These are phyloP conservation scores for Trebouxia sp. DNA, from an alignment of 139 green algal genomes.

Conservation along the genomic window DNA sequence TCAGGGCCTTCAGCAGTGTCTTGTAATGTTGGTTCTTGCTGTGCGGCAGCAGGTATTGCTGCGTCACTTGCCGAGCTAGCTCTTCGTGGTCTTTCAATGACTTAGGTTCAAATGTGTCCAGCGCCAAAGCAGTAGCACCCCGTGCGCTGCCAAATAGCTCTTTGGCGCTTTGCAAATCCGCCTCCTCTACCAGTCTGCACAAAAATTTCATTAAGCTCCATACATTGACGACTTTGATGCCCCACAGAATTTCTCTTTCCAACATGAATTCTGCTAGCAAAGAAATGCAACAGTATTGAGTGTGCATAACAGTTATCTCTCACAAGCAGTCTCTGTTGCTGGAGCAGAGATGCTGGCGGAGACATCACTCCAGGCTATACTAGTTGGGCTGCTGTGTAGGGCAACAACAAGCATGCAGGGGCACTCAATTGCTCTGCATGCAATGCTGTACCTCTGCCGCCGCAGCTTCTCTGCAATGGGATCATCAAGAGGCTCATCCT, in stretches of 20 bases:
- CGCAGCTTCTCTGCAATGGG: constrained; percentile 69
- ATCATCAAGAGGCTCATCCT: constrained; percentile 60
- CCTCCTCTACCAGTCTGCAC: constrained; percentile 72
- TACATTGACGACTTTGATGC: too few species aligned
- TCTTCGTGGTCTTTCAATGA: constrained; percentile 77
- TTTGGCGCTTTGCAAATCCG: constrained; percentile 61
- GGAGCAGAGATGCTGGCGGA: too few species aligned
- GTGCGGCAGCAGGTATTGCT: constrained; percentile 64
- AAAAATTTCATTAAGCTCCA: not conserved
- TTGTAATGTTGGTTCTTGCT: constrained; percentile 66
- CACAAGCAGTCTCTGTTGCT: too few species aligned
- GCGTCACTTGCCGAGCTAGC: constrained; percentile 41
- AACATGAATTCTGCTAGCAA: too few species aligned
- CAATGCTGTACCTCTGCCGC: constrained; percentile 54
- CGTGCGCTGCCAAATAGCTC: constrained; percentile 69
- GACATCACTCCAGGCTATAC: too few species aligned
- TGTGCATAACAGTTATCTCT: too few species aligned
- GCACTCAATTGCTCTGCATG: not conserved
- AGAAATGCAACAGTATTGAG: too few species aligned
- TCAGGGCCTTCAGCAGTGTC: constrained; percentile 59
- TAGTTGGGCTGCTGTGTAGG: too few species aligned
- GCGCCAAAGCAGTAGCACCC: constrained; percentile 26
- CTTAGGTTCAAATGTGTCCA: constrained; percentile 76
- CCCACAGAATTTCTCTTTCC: too few species aligned
- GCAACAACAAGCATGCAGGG: too few species aligned